Conservation (phyloP, 306 rosid genomes). For the Benincasa hispida region DNA sequence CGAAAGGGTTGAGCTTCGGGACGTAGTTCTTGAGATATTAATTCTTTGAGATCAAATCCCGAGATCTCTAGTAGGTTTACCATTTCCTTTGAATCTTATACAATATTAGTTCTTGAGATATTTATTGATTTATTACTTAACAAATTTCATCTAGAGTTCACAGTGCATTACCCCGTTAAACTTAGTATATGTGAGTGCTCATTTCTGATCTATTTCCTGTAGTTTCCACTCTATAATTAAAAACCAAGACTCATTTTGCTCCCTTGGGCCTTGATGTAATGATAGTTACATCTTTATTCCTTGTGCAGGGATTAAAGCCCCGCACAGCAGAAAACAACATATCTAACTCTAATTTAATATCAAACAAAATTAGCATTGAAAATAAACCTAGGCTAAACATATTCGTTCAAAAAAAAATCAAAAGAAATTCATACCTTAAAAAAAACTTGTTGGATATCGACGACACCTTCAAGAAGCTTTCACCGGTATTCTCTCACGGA, state of each 20-base stretch:
- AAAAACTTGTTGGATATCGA: too few species aligned
- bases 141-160: neutral
- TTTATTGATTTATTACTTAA: neutral
- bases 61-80: conserved; percentile 87
- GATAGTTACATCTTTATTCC: neutral
- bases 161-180: neutral
- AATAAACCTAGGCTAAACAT: too few species aligned
- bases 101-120: neutral
- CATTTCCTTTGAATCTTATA: neutral
- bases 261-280: neutral
- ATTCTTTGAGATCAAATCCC: too few species aligned
- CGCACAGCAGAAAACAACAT: too few species aligned
- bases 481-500: too few species aligned
- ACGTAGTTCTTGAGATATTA: too few species aligned
- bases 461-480: too few species aligned
- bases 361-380: too few species aligned
- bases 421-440: too few species aligned
- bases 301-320: too few species aligned
- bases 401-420: too few species aligned
- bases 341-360: too few species aligned
- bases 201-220: neutral
- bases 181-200: neutral
- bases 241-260: neutral
- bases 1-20: conserved; percentile 43
- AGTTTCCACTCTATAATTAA: neutral